Percentiles rank a stretch among this genome's conserved stretches.
Conservation (phyloP, 371 early-diverging fungal genomes). For the Mortierella sp. region DNA sequence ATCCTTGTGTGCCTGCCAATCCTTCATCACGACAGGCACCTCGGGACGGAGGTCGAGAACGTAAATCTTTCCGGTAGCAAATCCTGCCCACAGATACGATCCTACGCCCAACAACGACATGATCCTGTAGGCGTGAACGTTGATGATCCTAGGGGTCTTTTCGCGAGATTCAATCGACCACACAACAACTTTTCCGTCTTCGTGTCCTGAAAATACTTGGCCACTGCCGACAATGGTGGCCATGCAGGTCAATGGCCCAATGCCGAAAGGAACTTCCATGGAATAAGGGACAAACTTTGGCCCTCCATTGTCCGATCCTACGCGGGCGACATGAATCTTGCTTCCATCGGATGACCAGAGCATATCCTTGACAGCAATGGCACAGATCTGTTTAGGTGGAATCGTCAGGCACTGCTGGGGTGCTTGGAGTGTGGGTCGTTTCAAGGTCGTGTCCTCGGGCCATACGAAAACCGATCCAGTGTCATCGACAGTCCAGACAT, state of each 20-base stretch:
- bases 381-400: slow-evolving; percentile 55
- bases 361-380: slow-evolving; percentile 59
- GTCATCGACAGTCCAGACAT: slow-evolving; percentile 84
- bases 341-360: slow-evolving; percentile 73
- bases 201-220: slow-evolving; percentile 78
- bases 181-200: slow-evolving; percentile 81
- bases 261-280: slow-evolving; percentile 59
- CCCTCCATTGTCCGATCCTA: slow-evolving; percentile 45
- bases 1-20: slow-evolving; percentile 74
- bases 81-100: slow-evolving; percentile 84
- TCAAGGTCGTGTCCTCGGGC: slow-evolving; percentile 58
- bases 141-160: slow-evolving; percentile 60
- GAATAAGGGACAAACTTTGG: slow-evolving; percentile 31
- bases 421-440: slow-evolving; percentile 39
- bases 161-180: slow-evolving; percentile 71
- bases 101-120: slow-evolving; percentile 70
- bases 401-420: slow-evolving; percentile 57
- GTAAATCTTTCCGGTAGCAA: slow-evolving; percentile 81
- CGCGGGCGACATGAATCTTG: slow-evolving; percentile 61
- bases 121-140: slow-evolving; percentile 75
- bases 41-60: slow-evolving; percentile 74
- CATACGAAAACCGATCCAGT: slow-evolving; percentile 76
- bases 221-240: slow-evolving; percentile 60
- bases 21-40: slow-evolving; percentile 67
- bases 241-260: slow-evolving; percentile 72